A percentile compares a stretch with the other conserved stretches of the same genome.
Conservation (phyloP, 306 rosid species). For the Acacia acuminata region DNA sequence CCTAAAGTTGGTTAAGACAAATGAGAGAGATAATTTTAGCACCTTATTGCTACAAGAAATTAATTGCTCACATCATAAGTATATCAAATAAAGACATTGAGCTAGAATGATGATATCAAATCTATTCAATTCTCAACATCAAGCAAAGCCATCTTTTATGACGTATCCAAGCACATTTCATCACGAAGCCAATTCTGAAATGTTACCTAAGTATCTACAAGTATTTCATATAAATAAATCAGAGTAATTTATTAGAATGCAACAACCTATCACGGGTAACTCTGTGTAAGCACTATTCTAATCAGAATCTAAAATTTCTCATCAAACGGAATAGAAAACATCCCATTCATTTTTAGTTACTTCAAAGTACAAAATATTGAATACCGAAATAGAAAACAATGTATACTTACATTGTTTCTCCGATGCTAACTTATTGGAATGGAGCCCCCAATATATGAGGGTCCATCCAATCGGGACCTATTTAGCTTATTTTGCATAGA, state of each 20-base stretch:
- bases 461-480: too few species aligned
- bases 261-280: neutral
- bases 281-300: neutral
- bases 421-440: too few species aligned
- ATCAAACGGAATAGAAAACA: too few species aligned
- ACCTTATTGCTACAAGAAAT: neutral
- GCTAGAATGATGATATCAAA: neutral
- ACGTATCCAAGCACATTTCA: neutral
- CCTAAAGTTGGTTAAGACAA: constrained; percentile 43
- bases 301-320: neutral
- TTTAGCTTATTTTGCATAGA: too few species aligned
- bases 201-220: neutral
- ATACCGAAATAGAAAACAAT: too few species aligned
- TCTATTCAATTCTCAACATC: neutral
- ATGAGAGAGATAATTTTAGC: neutral
- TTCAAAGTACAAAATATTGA: too few species aligned
- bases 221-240: constrained; percentile 9
- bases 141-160: neutral
- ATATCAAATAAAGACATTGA: neutral
- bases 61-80: neutral
- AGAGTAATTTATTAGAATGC: neutral
- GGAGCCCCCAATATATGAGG: too few species aligned
- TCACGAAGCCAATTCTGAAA: constrained; percentile 14
- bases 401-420: too few species aligned
- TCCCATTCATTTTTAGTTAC: too few species aligned